phyloP scores from a whole-genome alignment of 805 yeast species.

The Candida nitratophila region DNA sequence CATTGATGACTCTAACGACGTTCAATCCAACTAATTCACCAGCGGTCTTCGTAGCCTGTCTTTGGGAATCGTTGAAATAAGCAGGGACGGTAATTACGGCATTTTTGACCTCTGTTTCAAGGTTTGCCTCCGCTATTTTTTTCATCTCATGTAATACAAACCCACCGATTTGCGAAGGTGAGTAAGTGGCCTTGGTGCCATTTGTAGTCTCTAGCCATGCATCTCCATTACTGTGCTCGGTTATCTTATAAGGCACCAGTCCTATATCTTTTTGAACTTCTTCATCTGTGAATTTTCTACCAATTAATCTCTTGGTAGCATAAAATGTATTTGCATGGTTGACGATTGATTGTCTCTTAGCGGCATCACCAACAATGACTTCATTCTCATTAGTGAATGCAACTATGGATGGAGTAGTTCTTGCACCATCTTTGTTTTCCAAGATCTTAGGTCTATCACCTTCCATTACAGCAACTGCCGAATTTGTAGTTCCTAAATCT shows the following conservation, averaged over 20 bases:
- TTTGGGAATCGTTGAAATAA: slow-evolving; percentile 81
- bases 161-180: slow-evolving; percentile 95
- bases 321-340: slow-evolving; percentile 91
- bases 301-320: slow-evolving; percentile 92
- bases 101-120: slow-evolving; percentile 73
- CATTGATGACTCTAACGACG: slow-evolving; percentile 78
- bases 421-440: slow-evolving; percentile 71
- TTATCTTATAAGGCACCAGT: slow-evolving; percentile 86
- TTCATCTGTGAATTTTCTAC: slow-evolving; percentile 81
- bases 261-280: slow-evolving; percentile 88
- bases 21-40: slow-evolving; percentile 93
- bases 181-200: slow-evolving; percentile 68
- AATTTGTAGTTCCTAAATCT: slow-evolving; percentile 84
- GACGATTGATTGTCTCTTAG: slow-evolving; percentile 93
- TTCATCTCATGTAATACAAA: slow-evolving; percentile 90
- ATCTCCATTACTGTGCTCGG: slow-evolving; percentile 87
- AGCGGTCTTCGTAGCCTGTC: slow-evolving; percentile 91
- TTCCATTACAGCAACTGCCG: slow-evolving; percentile 83
- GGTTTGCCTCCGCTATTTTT: slow-evolving; percentile 82
- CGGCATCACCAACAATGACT: slow-evolving; percentile 89
- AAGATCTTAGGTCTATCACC: slow-evolving; percentile 69
- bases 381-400: slow-evolving; percentile 91
- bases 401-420: slow-evolving; percentile 90
- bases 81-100: slow-evolving; percentile 92
- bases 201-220: slow-evolving; percentile 83